Percentiles rank a stretch among this genome's conserved stretches.
Evolutionary conservation across 1,139 yeast genomes (phyloP).

Genomic region (Debaryomyces sp.): DNA sequence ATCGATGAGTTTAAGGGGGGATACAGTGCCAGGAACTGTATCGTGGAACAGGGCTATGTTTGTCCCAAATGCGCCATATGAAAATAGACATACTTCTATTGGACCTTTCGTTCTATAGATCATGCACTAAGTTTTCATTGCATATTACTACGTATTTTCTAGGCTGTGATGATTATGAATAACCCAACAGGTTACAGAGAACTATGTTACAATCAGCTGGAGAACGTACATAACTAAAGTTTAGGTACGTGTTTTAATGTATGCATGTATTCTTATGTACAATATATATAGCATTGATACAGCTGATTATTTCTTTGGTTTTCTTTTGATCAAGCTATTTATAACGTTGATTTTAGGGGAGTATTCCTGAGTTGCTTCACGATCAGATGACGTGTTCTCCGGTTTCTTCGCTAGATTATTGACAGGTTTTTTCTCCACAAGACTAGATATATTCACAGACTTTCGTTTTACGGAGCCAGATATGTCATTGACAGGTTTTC

Average conservation of each 20-base stretch:
- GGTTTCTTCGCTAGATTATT: neutral
- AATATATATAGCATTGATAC: neutral
- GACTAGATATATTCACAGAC: neutral
- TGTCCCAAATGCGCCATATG: neutral
- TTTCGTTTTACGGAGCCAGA: neutral
- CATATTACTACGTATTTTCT: neutral
- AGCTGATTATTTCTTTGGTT: neutral
- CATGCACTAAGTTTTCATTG: neutral
- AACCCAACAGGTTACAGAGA: neutral
- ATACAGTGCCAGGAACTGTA: neutral
- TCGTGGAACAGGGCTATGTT: neutral
- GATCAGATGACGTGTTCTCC: neutral
- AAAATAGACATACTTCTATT: neutral
- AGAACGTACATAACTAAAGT: neutral
- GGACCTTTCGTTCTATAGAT: neutral
- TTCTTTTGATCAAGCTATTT: conserved; percentile 1
- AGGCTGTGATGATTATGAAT: neutral
- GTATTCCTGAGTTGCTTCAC: neutral
- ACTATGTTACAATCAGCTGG: neutral
- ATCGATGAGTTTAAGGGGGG: neutral
- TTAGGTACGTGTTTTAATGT: neutral
- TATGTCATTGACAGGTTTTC: neutral
- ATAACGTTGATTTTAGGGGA: conserved; percentile 1
- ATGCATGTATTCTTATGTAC: neutral
- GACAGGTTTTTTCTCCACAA: neutral